Conservation (phyloP, 306 rosid species). For the Trifolium pratense region DNA sequence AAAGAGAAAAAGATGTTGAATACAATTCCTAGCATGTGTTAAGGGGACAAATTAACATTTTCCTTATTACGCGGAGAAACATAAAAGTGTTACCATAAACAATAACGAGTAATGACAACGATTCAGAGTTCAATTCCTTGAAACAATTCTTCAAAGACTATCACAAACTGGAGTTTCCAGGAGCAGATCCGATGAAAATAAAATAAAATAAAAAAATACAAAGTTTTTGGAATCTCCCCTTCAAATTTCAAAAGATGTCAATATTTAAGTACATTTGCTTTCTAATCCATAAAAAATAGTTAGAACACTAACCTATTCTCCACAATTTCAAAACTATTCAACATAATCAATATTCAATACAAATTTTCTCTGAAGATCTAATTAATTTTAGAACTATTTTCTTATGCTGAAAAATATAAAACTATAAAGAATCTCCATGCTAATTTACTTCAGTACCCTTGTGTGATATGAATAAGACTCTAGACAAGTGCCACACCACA, state of each 20-base stretch:
- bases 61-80: too few species aligned
- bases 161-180: too few species aligned
- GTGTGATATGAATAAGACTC: constrained; percentile 46
- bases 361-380: background rate
- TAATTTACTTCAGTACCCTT: constrained; percentile 23
- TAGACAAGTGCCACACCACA: constrained; percentile 52
- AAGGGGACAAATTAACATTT: too few species aligned
- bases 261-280: background rate
- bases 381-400: too few species aligned
- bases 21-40: too few species aligned
- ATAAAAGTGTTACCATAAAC: too few species aligned
- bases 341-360: background rate
- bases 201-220: background rate
- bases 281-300: background rate
- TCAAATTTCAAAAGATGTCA: background rate
- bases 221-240: background rate
- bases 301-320: background rate
- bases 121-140: too few species aligned
- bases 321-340: background rate
- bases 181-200: too few species aligned
- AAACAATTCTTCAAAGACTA: too few species aligned
- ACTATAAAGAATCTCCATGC: background rate
- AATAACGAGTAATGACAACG: too few species aligned
- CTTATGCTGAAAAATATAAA: too few species aligned
- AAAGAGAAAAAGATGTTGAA: too few species aligned